These are phyloP conservation scores for Suhomyces wounanorum DNA, from an alignment of 1,139 yeast genomes.

Conservation along the genomic window DNA sequence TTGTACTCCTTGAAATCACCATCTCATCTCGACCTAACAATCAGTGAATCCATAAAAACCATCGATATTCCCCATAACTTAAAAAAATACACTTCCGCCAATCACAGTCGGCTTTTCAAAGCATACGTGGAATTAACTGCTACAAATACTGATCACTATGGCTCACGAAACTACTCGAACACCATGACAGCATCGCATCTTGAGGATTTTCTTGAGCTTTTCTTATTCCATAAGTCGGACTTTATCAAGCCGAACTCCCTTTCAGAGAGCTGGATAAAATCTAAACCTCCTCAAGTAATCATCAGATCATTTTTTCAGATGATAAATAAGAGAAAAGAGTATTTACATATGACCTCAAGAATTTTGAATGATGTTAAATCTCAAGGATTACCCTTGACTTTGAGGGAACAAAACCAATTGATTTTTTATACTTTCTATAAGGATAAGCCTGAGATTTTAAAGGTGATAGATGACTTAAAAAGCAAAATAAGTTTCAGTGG, in stretches of 20 bases:
- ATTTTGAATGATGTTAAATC: conserved; percentile 31
- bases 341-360: conserved; percentile 24
- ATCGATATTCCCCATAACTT: conserved; percentile 11
- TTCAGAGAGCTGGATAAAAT: conserved; percentile 15
- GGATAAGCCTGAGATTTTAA: conserved; percentile 27
- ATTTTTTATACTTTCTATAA: conserved; percentile 34
- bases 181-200: conserved; percentile 34
- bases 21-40: conserved; percentile 7
- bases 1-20: conserved; percentile 33
- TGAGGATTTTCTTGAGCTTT: conserved; percentile 35
- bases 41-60: conserved; percentile 8
- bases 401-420: conserved; percentile 32
- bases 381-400: conserved; percentile 31
- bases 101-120: conserved; percentile 31
- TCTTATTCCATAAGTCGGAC: conserved; percentile 24
- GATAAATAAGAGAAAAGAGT: conserved; percentile 22
- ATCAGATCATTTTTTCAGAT: conserved; percentile 19
- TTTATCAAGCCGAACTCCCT: conserved; percentile 27
- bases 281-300: conserved; percentile 5
- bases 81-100: conserved; percentile 22
- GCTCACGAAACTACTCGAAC: background rate
- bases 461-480: conserved; percentile 12
- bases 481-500: background rate
- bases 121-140: conserved; percentile 38
- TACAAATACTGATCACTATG: background rate